Base-by-base conservation (phyloP, 1,139 yeast species). In the Suhomyces anneliseae region DNA sequence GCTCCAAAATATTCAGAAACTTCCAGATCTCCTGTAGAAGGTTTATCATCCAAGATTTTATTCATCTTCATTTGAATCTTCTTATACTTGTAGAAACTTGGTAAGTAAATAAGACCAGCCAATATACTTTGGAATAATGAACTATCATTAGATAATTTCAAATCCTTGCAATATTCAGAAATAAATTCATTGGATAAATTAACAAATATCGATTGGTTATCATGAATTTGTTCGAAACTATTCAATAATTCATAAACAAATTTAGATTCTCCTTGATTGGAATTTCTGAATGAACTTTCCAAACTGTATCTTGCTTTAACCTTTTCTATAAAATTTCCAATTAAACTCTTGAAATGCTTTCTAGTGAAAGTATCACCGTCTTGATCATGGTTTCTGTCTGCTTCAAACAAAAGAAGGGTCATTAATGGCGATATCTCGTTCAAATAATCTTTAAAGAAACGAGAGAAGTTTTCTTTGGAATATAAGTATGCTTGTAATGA, bases 41-140 rank as follows among this genome's bases (percentile, higher is more conserved):
- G 49, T 10, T 38, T 39, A 12, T 42, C 49, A 24, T 39, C 48
- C 40, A 38, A 27, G 1, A 38, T 46, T 19, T 44, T 42, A 32
- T 40, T 39, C 64, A 60, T 74, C 61, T 64, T 74, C 67, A 54
- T 72, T 68, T 64, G 76, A 40, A 79, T 74, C 52, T 76, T 75
- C 56, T 71, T 74, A 55, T 83, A 85, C 62, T 88, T 89, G 59
- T 85, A 76, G 60, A 87, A 82, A 48, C 77, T 80, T 11, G 95
- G 95, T 48, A 88, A 70, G 40, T 92, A 85, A 19, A 86, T 72
- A 42, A 81, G 78, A 2, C 96, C 93, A 1, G 95, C 84, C 40
- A 87, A 68, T 1, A 85, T 68, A 10, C 87, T 77, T 54, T 85
- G 77, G 62, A 82, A 84, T 33, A 89, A 63, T 0, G 95, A 87